phyloP scores from a whole-genome alignment of 1,284 basidiomycete genomes.

The Cryptococcus sp. region DNA sequence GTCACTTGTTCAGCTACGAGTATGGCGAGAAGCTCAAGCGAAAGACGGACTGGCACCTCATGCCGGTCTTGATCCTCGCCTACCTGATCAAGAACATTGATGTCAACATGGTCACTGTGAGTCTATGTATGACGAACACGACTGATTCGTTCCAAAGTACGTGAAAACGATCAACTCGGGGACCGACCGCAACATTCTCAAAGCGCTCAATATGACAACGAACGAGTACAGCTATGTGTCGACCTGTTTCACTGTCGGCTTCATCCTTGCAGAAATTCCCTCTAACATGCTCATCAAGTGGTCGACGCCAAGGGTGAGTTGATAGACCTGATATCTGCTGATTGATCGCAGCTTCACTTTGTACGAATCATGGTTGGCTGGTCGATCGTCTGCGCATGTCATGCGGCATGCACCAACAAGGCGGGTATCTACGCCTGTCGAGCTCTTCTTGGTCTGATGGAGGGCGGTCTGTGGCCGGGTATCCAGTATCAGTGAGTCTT shows the following conservation, averaged over 20 bases:
- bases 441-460: slow-evolving; percentile 23
- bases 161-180: slow-evolving; percentile 28
- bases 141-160: slow-evolving; percentile 8
- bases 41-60: slow-evolving; percentile 15
- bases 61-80: slow-evolving; percentile 20
- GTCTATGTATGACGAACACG: not conserved
- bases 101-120: slow-evolving; percentile 16
- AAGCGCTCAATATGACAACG: slow-evolving; percentile 26
- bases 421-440: slow-evolving; percentile 12
- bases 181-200: slow-evolving; percentile 29
- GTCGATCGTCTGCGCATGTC: slow-evolving; percentile 25
- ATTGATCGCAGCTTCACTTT: slow-evolving; percentile 21
- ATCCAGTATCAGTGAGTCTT: slow-evolving; percentile 21
- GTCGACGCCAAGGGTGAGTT: slow-evolving; percentile 28
- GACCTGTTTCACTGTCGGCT: slow-evolving; percentile 27
- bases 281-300: slow-evolving; percentile 33
- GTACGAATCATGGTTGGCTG: slow-evolving; percentile 30
- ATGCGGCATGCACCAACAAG: slow-evolving; percentile 21
- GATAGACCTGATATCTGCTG: too few species aligned
- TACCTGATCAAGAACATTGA: slow-evolving; percentile 34
- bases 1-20: slow-evolving; percentile 16
- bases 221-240: slow-evolving; percentile 26
- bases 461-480: slow-evolving; percentile 28
- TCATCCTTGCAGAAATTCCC: slow-evolving; percentile 29
- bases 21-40: slow-evolving; percentile 15